Evolutionary conservation across 2,329 filamentous ascomycete genomes (phyloP).

Genomic region (Rhynchosporium graminicola): DNA sequence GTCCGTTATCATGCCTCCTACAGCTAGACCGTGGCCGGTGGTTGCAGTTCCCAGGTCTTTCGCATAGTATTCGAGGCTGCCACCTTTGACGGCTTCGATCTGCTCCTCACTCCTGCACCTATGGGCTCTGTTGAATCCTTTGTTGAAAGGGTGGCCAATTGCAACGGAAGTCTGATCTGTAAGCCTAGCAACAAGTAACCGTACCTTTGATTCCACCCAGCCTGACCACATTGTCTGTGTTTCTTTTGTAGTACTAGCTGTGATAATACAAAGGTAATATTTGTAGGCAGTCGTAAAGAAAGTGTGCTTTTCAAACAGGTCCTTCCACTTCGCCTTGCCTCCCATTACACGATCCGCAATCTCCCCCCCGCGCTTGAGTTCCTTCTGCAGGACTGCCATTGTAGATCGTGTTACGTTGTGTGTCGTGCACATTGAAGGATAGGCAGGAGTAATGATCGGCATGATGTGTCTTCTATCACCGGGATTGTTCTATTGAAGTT

Average conservation of each 20-base stretch:
- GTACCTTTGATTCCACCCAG: constrained; percentile 89
- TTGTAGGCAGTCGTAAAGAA: constrained; percentile 95
- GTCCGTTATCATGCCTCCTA: constrained; percentile 44
- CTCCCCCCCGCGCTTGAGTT: constrained; percentile 75
- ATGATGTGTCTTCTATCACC: constrained; percentile 86
- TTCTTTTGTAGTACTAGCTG: constrained; percentile 80
- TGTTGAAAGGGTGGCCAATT: constrained; percentile 87
- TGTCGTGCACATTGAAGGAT: constrained; percentile 96
- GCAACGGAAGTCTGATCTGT: constrained; percentile 79
- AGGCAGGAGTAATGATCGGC: constrained; percentile 97
- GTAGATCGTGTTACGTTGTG: constrained; percentile 91
- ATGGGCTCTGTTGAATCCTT: constrained; percentile 85
- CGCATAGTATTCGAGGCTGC: constrained; percentile 60
- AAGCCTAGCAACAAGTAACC: constrained; percentile 78
- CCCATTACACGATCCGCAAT: constrained; percentile 79
- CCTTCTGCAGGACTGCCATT: constrained; percentile 78
- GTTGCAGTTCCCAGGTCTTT: constrained; percentile 40
- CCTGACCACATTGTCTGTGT: constrained; percentile 87
- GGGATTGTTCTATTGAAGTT: constrained; percentile 62
- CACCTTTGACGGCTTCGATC: constrained; percentile 61
- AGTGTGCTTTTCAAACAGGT: constrained; percentile 83
- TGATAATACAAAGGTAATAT: constrained; percentile 89
- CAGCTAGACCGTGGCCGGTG: constrained; percentile 45
- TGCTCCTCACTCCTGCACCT: constrained; percentile 63
- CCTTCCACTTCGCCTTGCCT: constrained; percentile 78